Evolutionary conservation across 2,329 filamentous ascomycete genomes (phyloP).

Genomic region (Aspergillus latus): DNA sequence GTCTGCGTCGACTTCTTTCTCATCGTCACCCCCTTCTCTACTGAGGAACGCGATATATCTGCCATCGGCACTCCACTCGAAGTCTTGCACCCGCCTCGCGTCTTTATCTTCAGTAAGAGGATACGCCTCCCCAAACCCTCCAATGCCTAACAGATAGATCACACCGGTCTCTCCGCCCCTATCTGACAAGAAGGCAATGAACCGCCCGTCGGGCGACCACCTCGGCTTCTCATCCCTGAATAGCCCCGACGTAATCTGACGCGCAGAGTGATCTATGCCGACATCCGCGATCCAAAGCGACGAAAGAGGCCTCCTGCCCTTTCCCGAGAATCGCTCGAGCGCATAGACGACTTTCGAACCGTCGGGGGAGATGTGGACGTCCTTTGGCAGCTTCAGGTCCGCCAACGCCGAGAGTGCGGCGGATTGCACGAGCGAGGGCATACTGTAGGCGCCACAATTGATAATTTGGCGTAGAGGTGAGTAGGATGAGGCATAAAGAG

Average conservation of each 20-base stretch:
- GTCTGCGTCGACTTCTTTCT: neutral
- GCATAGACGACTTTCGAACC: slow-evolving; percentile 4
- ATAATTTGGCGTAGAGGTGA: neutral
- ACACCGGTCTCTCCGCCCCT: neutral
- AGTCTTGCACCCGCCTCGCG: neutral
- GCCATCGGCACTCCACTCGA: slow-evolving; percentile 10
- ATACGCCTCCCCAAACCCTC: slow-evolving; percentile 8
- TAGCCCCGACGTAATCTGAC: slow-evolving; percentile 10
- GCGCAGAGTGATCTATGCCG: slow-evolving; percentile 6
- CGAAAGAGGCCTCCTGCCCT: neutral
- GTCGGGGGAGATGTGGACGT: slow-evolving; percentile 8
- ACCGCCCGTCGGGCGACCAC: slow-evolving; percentile 7
- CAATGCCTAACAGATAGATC: slow-evolving; percentile 8
- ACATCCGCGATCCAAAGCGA: slow-evolving; percentile 12
- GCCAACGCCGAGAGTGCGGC: slow-evolving; percentile 3
- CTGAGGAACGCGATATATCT: slow-evolving; percentile 6
- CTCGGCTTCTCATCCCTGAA: slow-evolving; percentile 8
- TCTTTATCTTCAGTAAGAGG: neutral
- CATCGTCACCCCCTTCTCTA: neutral
- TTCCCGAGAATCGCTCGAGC: slow-evolving; percentile 4
- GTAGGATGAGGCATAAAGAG: neutral
- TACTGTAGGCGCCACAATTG: too few relatives aligned
- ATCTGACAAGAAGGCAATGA: slow-evolving; percentile 13
- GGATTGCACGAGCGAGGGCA: neutral
- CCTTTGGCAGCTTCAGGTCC: slow-evolving; percentile 8